Evolutionary conservation across 2,329 filamentous ascomycete species (phyloP).

Genomic region (Cladosporium colombiae): DNA sequence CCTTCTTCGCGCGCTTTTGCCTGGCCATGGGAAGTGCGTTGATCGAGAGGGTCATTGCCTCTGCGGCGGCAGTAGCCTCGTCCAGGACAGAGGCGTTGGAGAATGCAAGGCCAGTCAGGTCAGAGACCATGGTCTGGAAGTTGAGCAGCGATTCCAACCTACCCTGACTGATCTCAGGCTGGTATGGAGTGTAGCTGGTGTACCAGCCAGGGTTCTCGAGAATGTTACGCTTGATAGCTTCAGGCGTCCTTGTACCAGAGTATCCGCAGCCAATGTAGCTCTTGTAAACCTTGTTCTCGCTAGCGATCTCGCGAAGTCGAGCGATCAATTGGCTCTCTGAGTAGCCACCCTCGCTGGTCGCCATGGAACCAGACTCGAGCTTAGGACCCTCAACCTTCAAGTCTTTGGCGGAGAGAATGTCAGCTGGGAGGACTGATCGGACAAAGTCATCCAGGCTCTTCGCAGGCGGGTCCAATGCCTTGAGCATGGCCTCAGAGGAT

Average conservation of each 20-base stretch:
- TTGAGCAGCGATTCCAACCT: conserved; percentile 89
- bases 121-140: conserved; percentile 90
- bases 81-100: conserved; percentile 90
- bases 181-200: conserved; percentile 96
- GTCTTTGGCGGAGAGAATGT: conserved; percentile 70
- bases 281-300: conserved; percentile 62
- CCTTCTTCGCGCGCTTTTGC: conserved; percentile 74
- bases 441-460: conserved; percentile 79
- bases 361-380: conserved; percentile 43
- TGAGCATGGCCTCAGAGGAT: conserved; percentile 76
- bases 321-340: conserved; percentile 63
- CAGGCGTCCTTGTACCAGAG: conserved; percentile 80
- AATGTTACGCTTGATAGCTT: conserved; percentile 90
- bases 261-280: conserved; percentile 87
- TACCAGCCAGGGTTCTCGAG: conserved; percentile 96
- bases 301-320: conserved; percentile 56
- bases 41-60: conserved; percentile 92
- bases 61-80: conserved; percentile 87
- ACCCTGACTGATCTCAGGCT: conserved; percentile 95
- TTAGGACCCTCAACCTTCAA: conserved; percentile 58
- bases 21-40: conserved; percentile 71
- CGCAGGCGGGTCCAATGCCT: conserved; percentile 72
- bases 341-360: conserved; percentile 45
- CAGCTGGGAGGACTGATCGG: conserved; percentile 75
- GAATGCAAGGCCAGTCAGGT: conserved; percentile 82